phyloP scores from a whole-genome alignment of 192 early-diverging fungal species.

The Coemansia sp. region DNA sequence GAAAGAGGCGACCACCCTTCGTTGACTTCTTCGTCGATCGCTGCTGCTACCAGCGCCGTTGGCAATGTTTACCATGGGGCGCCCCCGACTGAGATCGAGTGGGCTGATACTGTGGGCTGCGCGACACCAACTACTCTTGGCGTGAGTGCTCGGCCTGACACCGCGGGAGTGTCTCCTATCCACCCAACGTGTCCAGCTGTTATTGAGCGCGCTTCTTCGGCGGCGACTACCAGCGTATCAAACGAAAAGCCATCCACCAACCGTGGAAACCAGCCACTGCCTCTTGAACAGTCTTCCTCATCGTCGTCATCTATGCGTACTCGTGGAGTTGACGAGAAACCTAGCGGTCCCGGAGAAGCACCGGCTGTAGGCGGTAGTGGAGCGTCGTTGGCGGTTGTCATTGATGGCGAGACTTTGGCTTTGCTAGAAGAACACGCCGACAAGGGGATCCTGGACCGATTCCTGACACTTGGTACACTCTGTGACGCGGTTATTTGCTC shows the following conservation, averaged over 20 bases:
- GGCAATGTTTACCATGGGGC: neutral
- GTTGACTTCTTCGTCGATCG: neutral
- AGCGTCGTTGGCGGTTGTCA: constrained; percentile 72
- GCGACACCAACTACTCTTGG: neutral
- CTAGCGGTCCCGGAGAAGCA: neutral
- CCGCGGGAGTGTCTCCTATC: neutral
- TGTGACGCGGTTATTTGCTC: constrained; percentile 89
- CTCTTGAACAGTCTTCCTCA: constrained; percentile 36
- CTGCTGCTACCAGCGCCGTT: neutral
- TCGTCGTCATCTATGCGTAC: constrained; percentile 10
- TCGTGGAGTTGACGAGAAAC: neutral
- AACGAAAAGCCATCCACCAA: constrained; percentile 10
- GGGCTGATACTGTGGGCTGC: constrained; percentile 11
- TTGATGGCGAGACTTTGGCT: constrained; percentile 88
- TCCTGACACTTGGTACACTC: constrained; percentile 75
- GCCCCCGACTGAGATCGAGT: neutral
- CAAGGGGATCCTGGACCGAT: constrained; percentile 59
- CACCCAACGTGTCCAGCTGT: neutral
- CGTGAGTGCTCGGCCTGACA: neutral
- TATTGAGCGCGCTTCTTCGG: neutral
- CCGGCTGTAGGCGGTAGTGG: neutral
- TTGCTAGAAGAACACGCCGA: constrained; percentile 53
- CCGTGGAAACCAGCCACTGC: constrained; percentile 22
- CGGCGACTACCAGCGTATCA: constrained; percentile 49
- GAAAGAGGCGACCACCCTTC: neutral